Evolutionary conservation across 1,284 basidiomycete species (phyloP).

Genomic region (Apiotrichum porosum): DNA sequence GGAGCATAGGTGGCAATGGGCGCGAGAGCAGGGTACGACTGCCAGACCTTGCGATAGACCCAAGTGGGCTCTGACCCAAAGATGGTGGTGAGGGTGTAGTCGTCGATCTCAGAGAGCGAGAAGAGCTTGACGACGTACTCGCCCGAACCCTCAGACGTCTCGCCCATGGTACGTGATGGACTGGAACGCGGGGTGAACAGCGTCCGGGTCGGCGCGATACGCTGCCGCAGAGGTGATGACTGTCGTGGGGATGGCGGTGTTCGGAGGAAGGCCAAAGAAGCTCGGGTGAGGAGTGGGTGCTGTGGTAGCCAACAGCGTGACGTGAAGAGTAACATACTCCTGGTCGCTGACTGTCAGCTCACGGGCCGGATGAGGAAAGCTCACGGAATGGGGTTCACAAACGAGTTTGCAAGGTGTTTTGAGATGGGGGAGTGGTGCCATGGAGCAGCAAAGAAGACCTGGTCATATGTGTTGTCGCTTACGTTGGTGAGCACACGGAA

Average conservation of each 20-base stretch:
- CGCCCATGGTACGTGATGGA: constrained; percentile 79
- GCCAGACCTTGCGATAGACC: constrained; percentile 71
- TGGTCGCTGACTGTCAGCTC: constrained; percentile 46
- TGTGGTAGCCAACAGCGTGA: constrained; percentile 80
- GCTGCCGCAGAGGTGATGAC: constrained; percentile 70
- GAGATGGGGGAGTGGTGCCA: constrained; percentile 29
- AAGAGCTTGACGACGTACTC: constrained; percentile 85
- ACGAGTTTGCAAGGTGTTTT: constrained; percentile 11
- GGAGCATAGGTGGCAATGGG: constrained; percentile 68
- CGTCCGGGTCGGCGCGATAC: constrained; percentile 42
- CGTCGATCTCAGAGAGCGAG: constrained; percentile 60
- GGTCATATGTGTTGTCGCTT: constrained; percentile 39
- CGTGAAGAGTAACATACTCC: constrained; percentile 78
- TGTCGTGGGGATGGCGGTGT: constrained; percentile 57
- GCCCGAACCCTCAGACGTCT: constrained; percentile 48
- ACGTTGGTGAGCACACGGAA: no score
- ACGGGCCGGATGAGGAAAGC: neutral
- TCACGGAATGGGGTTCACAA: constrained; percentile 17
- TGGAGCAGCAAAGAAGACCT: constrained; percentile 45
- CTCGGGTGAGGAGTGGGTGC: constrained; percentile 58
- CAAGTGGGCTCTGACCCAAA: constrained; percentile 68
- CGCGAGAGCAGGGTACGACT: constrained; percentile 53
- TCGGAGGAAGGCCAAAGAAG: constrained; percentile 63
- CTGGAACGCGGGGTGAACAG: constrained; percentile 72
- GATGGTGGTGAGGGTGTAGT: constrained; percentile 59